Percentiles rank a stretch among this genome's conserved stretches.
Conservation (phyloP, 2,329 filamentous ascomycete genomes). For the Aureobasidium sp. region DNA sequence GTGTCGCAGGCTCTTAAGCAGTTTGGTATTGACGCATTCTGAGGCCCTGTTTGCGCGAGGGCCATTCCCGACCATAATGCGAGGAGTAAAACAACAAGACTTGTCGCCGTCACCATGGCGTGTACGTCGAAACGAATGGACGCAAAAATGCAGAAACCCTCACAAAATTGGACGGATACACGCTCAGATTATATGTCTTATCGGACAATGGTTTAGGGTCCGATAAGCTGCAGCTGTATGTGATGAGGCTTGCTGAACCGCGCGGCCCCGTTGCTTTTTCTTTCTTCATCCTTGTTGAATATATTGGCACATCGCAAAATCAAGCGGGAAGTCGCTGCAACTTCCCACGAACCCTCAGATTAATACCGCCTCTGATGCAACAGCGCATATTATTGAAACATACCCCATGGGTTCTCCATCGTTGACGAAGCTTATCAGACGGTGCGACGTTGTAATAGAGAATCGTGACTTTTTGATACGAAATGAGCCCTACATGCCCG, state of each 20-base stretch:
- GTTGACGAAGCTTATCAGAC: not conserved
- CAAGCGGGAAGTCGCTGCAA: not conserved
- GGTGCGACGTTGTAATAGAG: not conserved
- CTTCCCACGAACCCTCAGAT: not conserved
- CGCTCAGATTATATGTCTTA: not conserved
- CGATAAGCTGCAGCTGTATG: not conserved
- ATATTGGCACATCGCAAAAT: not conserved
- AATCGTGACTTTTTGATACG: not conserved
- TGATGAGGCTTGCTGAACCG: not conserved
- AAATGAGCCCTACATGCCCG: not conserved
- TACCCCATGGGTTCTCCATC: constrained; percentile 1
- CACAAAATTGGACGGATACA: not conserved
- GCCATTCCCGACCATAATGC: not conserved
- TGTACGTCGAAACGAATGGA: not conserved
- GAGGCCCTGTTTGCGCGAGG: not conserved
- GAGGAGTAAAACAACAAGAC: not conserved
- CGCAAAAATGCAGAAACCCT: not conserved
- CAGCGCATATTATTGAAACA: not conserved
- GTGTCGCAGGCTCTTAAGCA: constrained; percentile 6
- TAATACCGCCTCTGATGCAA: constrained; percentile 4
- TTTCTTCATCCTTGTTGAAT: not conserved
- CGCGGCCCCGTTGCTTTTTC: not conserved
- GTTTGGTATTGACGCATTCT: constrained; percentile 8
- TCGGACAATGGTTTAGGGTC: not conserved
- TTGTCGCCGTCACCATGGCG: not conserved